Base-by-base conservation (phyloP, 1,284 basidiomycete species). In the Cystobasidiaceae sp. region DNA sequence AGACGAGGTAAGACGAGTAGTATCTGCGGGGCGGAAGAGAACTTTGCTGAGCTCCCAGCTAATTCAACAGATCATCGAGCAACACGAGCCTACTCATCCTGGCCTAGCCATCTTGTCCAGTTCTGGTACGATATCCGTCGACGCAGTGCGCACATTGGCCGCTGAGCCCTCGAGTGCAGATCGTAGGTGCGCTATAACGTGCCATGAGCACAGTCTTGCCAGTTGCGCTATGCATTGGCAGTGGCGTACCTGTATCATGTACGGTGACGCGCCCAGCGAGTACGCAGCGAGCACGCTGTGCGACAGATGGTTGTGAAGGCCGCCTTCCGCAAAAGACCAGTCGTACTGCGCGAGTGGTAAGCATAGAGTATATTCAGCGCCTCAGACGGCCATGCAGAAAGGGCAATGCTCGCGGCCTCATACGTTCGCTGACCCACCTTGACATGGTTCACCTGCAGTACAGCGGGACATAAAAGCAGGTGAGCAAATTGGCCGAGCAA, bases 1-100 rank as follows among this genome's bases (percentile, higher is more conserved):
- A 74, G 23, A 58, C 63, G 23, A 74, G 68, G 54, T 71, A 74
- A 34, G 70, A 68, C 3, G 71, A 68, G 61, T 74, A 74, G 34
- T 66, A 71, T 28, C 71, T 72, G 64, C 4, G 13, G 32, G 1
- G 19, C 3, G 21, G 13, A 5, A 8, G 28, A 19, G 34, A 13
- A 8, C 23, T 41, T 8, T 13, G 8, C 8, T 7, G n/a, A 25
- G 2, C n/a, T 1, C 4, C 3, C 0, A 4, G 21, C 17, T 6
- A 30, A 11, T 17, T 17, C 6, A n/a, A 13, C 6, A 8, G 4
- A 21, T 13, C 15, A 9, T 4, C n/a, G 15, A 3, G 21, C 19
- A 30, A 15, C 27, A 27, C 30, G 4, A 3, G 33, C 69, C 25
- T n/a, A 72, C 70, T 65, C 67, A 25, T 71, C 69, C 25, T 71